phyloP scores from a whole-genome alignment of 2,329 filamentous ascomycete genomes.

The Aureobasidium namibiae region DNA sequence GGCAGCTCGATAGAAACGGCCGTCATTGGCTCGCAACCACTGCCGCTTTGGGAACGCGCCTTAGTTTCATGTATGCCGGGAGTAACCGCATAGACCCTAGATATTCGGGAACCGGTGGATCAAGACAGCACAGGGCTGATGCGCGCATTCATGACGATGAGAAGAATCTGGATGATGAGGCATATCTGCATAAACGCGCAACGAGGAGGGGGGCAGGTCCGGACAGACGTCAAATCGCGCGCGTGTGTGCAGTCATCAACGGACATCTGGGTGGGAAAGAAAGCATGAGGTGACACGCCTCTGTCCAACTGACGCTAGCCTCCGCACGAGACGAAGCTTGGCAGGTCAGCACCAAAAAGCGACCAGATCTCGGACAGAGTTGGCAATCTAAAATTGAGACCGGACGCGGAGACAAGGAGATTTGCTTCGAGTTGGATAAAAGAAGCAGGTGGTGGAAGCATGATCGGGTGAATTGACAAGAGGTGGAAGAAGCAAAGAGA shows the following conservation, averaged over 20 bases:
- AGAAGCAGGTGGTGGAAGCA: not conserved
- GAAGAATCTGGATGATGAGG: not conserved
- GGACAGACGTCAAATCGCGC: not conserved
- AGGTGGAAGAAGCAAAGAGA: not conserved
- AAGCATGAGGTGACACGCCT: constrained; percentile 7
- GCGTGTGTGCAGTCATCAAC: not conserved
- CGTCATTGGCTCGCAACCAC: constrained; percentile 3
- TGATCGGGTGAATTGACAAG: not conserved
- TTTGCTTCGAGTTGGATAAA: not conserved
- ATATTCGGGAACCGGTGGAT: not conserved
- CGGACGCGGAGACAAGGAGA: not conserved
- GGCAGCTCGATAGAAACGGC: constrained; percentile 9
- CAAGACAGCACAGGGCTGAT: not conserved
- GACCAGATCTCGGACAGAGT: constrained; percentile 3
- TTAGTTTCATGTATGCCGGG: constrained; percentile 3
- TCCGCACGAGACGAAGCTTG: constrained; percentile 6
- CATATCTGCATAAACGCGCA: not conserved
- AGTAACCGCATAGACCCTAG: constrained; percentile 2
- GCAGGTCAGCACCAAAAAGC: not conserved
- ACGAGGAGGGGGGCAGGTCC: not conserved
- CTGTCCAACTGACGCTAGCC: constrained; percentile 8
- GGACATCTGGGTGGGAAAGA: not conserved
- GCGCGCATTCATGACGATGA: not conserved
- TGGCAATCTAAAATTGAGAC: not conserved
- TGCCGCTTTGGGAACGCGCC: not conserved